Percentiles rank a stretch among this genome's conserved stretches.
Evolutionary conservation across 1,284 basidiomycete species (phyloP).

Genomic region (Moesziomyces sp.): DNA sequence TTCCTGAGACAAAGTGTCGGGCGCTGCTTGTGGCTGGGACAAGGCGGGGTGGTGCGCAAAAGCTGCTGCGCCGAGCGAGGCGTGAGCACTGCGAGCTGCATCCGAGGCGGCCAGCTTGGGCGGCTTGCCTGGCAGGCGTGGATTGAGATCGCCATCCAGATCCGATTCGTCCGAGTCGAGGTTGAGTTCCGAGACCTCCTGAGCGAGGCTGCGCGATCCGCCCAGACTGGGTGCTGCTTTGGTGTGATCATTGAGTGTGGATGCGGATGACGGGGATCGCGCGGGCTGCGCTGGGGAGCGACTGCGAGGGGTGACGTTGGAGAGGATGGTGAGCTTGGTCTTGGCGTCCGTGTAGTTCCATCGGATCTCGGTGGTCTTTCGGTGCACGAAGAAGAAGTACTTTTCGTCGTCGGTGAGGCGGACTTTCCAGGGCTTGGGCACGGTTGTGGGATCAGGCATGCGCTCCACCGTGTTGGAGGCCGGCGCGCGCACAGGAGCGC

Average conservation of each 20-base stretch:
- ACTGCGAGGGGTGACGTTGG: conserved; percentile 32
- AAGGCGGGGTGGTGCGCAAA: conserved; percentile 37
- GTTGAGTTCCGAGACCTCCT: conserved; percentile 21
- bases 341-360: conserved; percentile 44
- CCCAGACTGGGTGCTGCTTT: conserved; percentile 9
- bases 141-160: conserved; percentile 34
- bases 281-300: conserved; percentile 22
- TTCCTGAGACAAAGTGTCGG: conserved; percentile 33
- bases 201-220: conserved; percentile 13
- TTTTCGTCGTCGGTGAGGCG: conserved; percentile 50
- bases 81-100: conserved; percentile 4
- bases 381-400: conserved; percentile 51
- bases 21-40: conserved; percentile 20
- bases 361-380: conserved; percentile 41
- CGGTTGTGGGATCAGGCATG: conserved; percentile 36
- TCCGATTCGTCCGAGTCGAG: conserved; percentile 51
- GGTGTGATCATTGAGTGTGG: conserved; percentile 2
- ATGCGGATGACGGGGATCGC: conserved; percentile 2
- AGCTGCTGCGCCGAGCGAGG: conserved; percentile 15
- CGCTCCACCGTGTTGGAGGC: conserved; percentile 35
- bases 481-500: conserved; percentile 32
- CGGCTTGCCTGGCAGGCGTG: conserved; percentile 42
- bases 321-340: conserved; percentile 46
- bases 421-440: conserved; percentile 49
- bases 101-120: conserved; percentile 10